phyloP scores from a whole-genome alignment of 2,329 filamentous ascomycete genomes.

The Chalaropsis thielavioides region DNA sequence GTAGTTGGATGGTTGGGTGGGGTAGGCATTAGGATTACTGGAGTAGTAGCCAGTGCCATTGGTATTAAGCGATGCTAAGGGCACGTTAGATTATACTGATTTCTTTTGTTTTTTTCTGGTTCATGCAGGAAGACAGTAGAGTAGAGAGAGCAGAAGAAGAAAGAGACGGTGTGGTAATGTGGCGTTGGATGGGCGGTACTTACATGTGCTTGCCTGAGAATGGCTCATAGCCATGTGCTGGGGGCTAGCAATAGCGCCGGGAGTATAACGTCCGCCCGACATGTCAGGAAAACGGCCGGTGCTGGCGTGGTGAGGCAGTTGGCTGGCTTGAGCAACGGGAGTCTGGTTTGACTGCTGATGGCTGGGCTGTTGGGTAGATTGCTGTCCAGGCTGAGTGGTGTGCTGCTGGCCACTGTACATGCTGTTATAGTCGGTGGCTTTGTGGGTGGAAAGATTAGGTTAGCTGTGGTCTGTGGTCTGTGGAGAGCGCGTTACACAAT shows the following conservation, averaged over 20 bases:
- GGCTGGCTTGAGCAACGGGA: neutral
- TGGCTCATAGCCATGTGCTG: neutral
- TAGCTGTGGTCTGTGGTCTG: neutral
- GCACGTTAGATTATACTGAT: neutral
- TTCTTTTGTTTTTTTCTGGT: no score
- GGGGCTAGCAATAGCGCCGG: neutral
- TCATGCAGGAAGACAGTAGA: neutral
- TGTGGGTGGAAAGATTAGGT: neutral
- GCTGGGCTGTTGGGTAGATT: neutral
- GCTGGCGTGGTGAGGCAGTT: neutral
- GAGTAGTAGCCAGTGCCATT: neutral
- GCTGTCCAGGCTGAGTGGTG: neutral
- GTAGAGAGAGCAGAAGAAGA: neutral
- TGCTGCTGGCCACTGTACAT: neutral
- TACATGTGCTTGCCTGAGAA: neutral
- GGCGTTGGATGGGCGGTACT: neutral
- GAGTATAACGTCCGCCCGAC: neutral
- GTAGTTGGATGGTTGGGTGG: neutral
- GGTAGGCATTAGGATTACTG: neutral
- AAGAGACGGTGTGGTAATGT: neutral
- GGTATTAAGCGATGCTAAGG: neutral
- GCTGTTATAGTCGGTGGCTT: slow-evolving; percentile 1
- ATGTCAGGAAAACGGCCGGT: neutral
- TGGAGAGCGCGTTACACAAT: neutral
- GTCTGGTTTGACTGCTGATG: neutral